These are phyloP conservation scores for Hibiscus trionum DNA, from an alignment of 345 rosid genomes.

Conservation along the genomic window DNA sequence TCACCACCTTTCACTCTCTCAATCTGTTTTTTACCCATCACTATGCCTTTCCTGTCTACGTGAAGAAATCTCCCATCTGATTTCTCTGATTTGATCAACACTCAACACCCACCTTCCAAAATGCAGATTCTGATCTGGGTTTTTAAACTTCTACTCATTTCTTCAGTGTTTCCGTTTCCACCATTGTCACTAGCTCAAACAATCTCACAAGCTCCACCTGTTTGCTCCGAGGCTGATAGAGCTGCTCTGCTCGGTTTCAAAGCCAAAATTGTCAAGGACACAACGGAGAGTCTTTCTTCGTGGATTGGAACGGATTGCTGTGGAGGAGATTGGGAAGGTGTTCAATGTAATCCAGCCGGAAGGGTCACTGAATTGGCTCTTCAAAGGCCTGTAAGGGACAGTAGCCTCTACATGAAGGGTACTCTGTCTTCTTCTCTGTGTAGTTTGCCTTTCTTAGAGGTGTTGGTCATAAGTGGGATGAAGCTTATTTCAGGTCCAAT, in stretches of 20 bases:
- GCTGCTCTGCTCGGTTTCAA: constrained; percentile 72
- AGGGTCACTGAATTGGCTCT: constrained; percentile 53
- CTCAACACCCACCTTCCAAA: constrained; percentile 37
- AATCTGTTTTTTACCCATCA: constrained; percentile 30
- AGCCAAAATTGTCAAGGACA: constrained; percentile 57
- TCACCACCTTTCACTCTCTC: constrained; percentile 11
- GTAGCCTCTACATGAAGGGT: constrained; percentile 63
- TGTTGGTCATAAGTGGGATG: constrained; percentile 55
- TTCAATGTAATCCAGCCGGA: constrained; percentile 63
- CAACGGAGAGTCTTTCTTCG: constrained; percentile 53
- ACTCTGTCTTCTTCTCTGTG: constrained; percentile 63
- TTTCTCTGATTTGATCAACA: constrained; percentile 25
- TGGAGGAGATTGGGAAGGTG: constrained; percentile 87
- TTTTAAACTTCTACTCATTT: constrained; percentile 38
- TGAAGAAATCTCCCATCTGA: constrained; percentile 22
- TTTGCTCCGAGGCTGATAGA: constrained; percentile 61
- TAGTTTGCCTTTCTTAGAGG: constrained; percentile 47
- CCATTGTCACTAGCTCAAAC: constrained; percentile 18
- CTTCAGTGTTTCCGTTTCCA: constrained; percentile 23
- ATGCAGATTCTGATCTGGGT: constrained; percentile 67
- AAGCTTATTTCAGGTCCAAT: constrained; percentile 68
- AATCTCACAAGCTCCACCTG: constrained; percentile 7
- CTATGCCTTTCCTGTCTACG: constrained; percentile 63
- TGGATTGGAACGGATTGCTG: constrained; percentile 81
- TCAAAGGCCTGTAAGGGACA: constrained; percentile 39